These are phyloP conservation scores for Penicillium lividum DNA, from an alignment of 495 filamentous ascomycete species.

Conservation along the genomic window DNA sequence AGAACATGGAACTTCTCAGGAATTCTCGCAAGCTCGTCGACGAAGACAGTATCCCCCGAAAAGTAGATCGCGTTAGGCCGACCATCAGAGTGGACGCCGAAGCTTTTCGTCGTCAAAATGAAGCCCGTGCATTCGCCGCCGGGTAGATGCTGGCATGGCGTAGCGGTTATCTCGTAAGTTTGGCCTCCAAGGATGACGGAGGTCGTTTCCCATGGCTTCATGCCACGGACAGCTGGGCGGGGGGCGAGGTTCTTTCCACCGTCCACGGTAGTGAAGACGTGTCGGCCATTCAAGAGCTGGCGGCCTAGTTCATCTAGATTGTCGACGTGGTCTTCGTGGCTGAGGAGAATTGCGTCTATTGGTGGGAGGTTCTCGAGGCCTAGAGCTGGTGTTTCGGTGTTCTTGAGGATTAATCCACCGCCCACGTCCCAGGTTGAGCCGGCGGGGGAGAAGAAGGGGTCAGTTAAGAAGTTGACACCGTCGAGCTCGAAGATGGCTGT, in stretches of 20 bases:
- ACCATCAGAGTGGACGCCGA: slow-evolving; percentile 40
- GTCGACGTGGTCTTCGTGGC: slow-evolving; percentile 58
- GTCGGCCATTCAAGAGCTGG: slow-evolving; percentile 48
- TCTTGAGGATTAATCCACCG: slow-evolving; percentile 32
- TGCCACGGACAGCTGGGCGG: slow-evolving; percentile 42
- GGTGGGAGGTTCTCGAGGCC: slow-evolving; percentile 41
- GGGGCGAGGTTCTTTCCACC: slow-evolving; percentile 46
- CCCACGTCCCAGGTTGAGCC: slow-evolving; percentile 37
- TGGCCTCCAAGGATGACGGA: slow-evolving; percentile 26
- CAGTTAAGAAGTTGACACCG: slow-evolving; percentile 50
- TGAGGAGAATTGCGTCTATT: slow-evolving; percentile 54
- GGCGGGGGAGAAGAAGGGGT: slow-evolving; percentile 54
- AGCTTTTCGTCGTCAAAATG: slow-evolving; percentile 38
- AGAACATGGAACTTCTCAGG: slow-evolving; percentile 22
- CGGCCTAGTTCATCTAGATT: slow-evolving; percentile 50
- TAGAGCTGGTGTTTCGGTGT: slow-evolving; percentile 36
- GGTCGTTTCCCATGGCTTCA: slow-evolving; percentile 34
- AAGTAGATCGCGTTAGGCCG: slow-evolving; percentile 56
- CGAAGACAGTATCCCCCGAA: slow-evolving; percentile 56
- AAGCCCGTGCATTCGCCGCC: slow-evolving; percentile 53
- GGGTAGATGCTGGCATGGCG: slow-evolving; percentile 48
- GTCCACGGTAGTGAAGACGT: slow-evolving; percentile 52
- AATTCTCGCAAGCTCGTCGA: slow-evolving; percentile 41
- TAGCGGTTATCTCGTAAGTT: slow-evolving; percentile 36
- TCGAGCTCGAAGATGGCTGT: slow-evolving; percentile 52